Base-by-base conservation (phyloP, 805 yeast genomes). In the Wickerhamomyces alni region DNA sequence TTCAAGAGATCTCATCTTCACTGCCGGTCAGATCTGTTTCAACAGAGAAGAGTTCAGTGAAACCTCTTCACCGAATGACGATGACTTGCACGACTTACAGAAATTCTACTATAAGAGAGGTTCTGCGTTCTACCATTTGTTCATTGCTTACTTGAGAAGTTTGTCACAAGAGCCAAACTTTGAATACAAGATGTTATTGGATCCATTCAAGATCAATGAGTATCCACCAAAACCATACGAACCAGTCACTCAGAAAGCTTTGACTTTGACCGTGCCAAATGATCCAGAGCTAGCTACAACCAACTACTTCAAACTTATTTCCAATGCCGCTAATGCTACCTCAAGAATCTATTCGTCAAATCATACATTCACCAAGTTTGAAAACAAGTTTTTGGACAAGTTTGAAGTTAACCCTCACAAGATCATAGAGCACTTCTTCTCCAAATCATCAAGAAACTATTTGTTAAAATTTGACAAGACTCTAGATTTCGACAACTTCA, bases 381-480 rank as follows among this genome's bases (percentile, higher is more conserved):
- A 56, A 39, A 69, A 59, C 33, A 66, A 68, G 29, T 62, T 66
- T 36, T 48, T 65, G 19, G 70, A 64, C 29, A 69, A 59, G 31
- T 68, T 67, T 37, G 66, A 62, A 31, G 59, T 59, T 33, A 66
- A 68, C 35, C 72, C 63, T 33, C 58, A 55, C 42, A 54, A 55
- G 46, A 57, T 62, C 16, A 54, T 62, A 17, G 61, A 55, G 15
- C 52, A 56, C 22, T 52, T 62, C 34, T 61, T 61, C 38, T 60
- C 66, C n/a, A 59, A 61, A 36, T 57, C 63, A 1, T 61, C 66
- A 8, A 59, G 55, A 45, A 55, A 62, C 30, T 60, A 61, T 37
- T 33, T 61, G 15, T 46, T 57, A 24, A 59, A 56, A 24, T 59
- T 62, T 46, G 67, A 62, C 38, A 48, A 53, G 21, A 46, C 47